Percentiles rank a stretch among this genome's conserved stretches.
Conservation (phyloP, 2,329 filamentous ascomycete genomes). For the Diaporthe ampelina region DNA sequence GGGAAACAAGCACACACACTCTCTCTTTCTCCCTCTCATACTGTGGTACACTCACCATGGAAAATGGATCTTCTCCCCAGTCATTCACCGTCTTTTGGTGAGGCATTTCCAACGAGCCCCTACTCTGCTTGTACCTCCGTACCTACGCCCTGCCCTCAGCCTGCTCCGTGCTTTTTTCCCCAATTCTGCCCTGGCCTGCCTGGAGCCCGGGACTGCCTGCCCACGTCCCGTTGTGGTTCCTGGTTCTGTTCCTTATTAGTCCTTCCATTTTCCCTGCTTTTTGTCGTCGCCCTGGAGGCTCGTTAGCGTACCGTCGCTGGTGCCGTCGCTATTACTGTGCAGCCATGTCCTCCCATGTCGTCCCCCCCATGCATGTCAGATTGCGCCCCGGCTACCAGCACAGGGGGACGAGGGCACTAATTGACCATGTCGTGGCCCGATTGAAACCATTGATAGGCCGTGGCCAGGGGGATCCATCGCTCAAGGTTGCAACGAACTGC, state of each 20-base stretch:
- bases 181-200: too few relatives aligned
- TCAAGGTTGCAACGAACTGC: constrained; percentile 39
- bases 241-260: background rate
- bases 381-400: background rate
- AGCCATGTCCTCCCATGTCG: too few relatives aligned
- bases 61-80: background rate
- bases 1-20: background rate
- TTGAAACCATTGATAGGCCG: constrained; percentile 20
- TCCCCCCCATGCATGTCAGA: constrained; percentile 13
- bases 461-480: background rate
- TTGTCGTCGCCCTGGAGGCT: background rate
- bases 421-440: constrained; percentile 7
- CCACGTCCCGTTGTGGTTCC: constrained; percentile 20
- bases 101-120: constrained; percentile 26
- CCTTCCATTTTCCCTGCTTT: constrained; percentile 18
- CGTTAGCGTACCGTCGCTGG: constrained; percentile 3
- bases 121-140: background rate
- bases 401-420: constrained; percentile 4
- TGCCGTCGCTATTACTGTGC: background rate
- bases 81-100: constrained; percentile 36
- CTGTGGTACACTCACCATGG: background rate
- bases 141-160: constrained; percentile 16
- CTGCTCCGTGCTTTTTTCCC: constrained; percentile 18
- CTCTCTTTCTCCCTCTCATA: too few relatives aligned
- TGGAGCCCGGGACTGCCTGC: background rate